Base-by-base conservation (phyloP, 768 basidiomycete genomes). In the Boletus subparvulus region DNA sequence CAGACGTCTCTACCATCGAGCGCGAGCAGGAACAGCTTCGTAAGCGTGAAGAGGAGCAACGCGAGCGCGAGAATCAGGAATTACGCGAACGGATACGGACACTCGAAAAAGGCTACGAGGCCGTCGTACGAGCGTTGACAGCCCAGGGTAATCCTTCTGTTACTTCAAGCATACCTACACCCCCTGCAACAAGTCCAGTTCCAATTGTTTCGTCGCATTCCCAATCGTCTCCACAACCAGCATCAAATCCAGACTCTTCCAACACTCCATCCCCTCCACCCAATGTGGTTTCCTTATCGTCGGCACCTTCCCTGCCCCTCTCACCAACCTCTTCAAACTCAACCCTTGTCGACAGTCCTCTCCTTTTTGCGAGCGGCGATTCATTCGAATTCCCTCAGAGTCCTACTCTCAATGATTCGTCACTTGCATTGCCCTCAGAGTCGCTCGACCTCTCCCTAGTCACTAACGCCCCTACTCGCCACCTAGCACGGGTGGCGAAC, bases 401-500 rank as follows among this genome's bases (percentile, higher is more conserved):
- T 17, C 74, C 77, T 36, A 60, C 72, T 49, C 68, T 73, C 77
- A 67, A 74, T 24, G 65, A 77, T 30, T 62, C 73, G 56, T 65
- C 61, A 61, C 60, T 62, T 46, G 32, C 52, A 39, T 60, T 63
- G 49, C 54, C 62, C 59, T 61, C 61, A 57, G 46, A 67, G 55
- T 58, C 58, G 58, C 69, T 69, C 60, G 64, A 71, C 69, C 67
- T 70, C 62, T 73, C 70, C 62, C 72, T 64, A 71, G 68, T 62
- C 47, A 63, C 60, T 45, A 54, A 72, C 70, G 79, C 86, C 70
- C 75, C 88, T 86, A 89, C 92, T 94, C 85, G 92, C 92, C 92
- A 94, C 87, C 87, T 89, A 88, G 92, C 92, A 94, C 92, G 92
- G 92, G 88, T 94, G 92, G 92, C 83, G 92, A 86, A 81, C 84